Evolutionary conservation across 106 monocot species (phyloP).

Genomic region (Ottelia alismoides): DNA sequence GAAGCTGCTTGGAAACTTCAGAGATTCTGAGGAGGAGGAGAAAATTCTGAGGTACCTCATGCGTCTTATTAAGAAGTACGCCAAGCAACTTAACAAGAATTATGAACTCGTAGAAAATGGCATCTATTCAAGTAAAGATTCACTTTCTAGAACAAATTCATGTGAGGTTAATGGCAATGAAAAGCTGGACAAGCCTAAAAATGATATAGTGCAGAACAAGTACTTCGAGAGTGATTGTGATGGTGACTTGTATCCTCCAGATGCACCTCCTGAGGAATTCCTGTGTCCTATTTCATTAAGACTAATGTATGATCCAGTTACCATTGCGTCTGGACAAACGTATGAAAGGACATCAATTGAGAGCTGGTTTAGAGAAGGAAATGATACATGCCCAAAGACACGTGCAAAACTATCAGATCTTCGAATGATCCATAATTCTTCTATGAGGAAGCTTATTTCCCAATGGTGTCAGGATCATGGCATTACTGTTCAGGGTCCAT

Average conservation of each 20-base stretch:
- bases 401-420: conserved; percentile 40
- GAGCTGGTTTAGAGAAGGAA: conserved; percentile 80
- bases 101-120: conserved; percentile 16
- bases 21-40: conserved; percentile 42
- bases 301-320: conserved; percentile 86
- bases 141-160: neutral
- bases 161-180: conserved; percentile 5
- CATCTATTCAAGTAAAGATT: neutral
- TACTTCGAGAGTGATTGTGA: neutral
- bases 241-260: conserved; percentile 4
- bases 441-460: conserved; percentile 60
- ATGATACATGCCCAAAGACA: conserved; percentile 80
- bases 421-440: conserved; percentile 48
- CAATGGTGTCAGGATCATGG: conserved; percentile 50
- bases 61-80: conserved; percentile 60
- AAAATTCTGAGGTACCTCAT: conserved; percentile 41
- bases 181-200: neutral
- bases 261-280: conserved; percentile 54
- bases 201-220: neutral
- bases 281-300: conserved; percentile 70
- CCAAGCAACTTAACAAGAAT: conserved; percentile 19
- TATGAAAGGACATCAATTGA: conserved; percentile 64
- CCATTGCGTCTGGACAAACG: conserved; percentile 84
- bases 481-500: conserved; percentile 17
- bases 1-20: conserved; percentile 46